Base-by-base conservation (phyloP, 2,329 filamentous ascomycete genomes). In the Fusarium marasasianum region DNA sequence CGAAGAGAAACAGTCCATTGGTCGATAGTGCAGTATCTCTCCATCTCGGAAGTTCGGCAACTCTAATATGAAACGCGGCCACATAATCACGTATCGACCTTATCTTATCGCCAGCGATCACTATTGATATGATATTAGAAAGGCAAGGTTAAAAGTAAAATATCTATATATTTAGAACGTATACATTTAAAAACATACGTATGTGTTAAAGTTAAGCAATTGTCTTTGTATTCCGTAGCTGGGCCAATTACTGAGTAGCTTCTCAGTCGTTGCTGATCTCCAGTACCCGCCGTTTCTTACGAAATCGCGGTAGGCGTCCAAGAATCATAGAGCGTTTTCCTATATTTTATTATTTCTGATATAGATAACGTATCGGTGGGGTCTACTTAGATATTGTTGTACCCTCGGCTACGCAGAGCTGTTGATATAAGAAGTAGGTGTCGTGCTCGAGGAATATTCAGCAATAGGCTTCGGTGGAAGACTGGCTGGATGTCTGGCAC, bases 321-420 rank as follows among this genome's bases (percentile, higher is more conserved):
- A 35, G 17, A 35, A 2, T 8, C 10, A 2, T 14, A 6, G 17
- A 1, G 8, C 2, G 6, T 18, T 20, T 14, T 8, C 3, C 9
- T 22, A 13, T 8, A 4, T 22, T 17, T 3, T 17, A 5, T 38
- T 6, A 2, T 12, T 2, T 7, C 14, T 26, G n/a, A n/a, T n/a
- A n/a, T n/a, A n/a, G n/a, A n/a, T n/a, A n/a, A n/a, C n/a, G n/a
- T n/a, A n/a, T n/a, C n/a, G n/a, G n/a, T n/a, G n/a, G n/a, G n/a
- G n/a, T n/a, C n/a, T n/a, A 4, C 4, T 20, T 2, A 8, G 26
- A 31, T 11, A 11, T 10, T 33, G 6, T 22, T 11, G 11, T 50
- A 15, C 4, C 6, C 15, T 12, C 8, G 6, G 6, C 4, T 3
- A 3, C 2, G 3, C 13, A 20, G 20, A 14, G 4, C 3, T 11